A percentile compares a stretch with the other conserved stretches of the same genome.
Conservation (phyloP, 805 yeast genomes). For the Barnettozyma vustinii region DNA sequence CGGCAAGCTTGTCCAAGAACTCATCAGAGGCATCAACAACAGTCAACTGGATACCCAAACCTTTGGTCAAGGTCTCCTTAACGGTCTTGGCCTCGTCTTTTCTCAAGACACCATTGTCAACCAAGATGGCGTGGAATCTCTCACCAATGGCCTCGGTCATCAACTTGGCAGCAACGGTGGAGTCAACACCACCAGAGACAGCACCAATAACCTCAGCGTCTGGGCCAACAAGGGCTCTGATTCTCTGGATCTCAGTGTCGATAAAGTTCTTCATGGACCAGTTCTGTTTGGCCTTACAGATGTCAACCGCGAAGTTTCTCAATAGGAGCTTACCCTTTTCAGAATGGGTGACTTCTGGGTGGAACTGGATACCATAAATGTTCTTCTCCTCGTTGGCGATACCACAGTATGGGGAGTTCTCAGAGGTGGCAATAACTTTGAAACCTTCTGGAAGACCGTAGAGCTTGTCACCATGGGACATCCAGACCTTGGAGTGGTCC, state of each 20-base stretch:
- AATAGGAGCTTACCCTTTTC: constrained; percentile 81
- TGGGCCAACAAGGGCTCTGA: constrained; percentile 88
- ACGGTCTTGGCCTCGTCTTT: constrained; percentile 87
- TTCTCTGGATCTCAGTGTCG: constrained; percentile 92
- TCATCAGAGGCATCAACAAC: constrained; percentile 93
- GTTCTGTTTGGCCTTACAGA: constrained; percentile 81
- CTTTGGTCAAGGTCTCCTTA: constrained; percentile 83
- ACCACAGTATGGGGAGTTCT: constrained; percentile 94
- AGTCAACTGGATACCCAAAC: constrained; percentile 89
- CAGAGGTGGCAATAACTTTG: constrained; percentile 84
- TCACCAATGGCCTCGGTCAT: constrained; percentile 98
- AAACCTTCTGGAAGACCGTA: constrained; percentile 85
- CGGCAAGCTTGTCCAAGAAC: constrained; percentile 80
- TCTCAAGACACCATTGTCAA: constrained; percentile 97
- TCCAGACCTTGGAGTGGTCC: constrained; percentile 96
- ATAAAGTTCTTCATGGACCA: constrained; percentile 99
- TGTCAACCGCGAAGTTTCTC: constrained; percentile 87
- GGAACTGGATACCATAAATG: constrained; percentile 96
- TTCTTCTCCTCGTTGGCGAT: constrained; percentile 67
- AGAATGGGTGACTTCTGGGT: constrained; percentile 98
- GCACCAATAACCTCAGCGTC: constrained; percentile 99
- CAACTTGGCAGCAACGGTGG: constrained; percentile 97
- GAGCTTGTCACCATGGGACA: constrained; percentile 98
- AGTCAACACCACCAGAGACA: constrained; percentile 98
- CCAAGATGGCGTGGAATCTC: constrained; percentile 96